Evolutionary conservation across 2,329 filamentous ascomycete species (phyloP).

Genomic region (Trichoderma semiorbis): DNA sequence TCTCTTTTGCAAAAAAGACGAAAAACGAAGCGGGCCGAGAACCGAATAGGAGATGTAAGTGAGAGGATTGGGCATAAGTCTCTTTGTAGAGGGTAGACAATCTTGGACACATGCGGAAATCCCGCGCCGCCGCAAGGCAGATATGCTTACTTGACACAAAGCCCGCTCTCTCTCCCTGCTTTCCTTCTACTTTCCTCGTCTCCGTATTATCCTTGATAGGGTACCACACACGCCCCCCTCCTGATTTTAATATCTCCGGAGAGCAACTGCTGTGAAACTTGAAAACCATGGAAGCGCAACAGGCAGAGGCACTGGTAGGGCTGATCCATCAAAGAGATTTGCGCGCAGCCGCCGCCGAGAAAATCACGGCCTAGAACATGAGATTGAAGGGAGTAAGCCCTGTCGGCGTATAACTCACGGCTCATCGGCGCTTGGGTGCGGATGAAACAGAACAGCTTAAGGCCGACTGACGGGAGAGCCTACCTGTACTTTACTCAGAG

Average conservation of each 20-base stretch:
- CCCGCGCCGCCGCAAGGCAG: not conserved
- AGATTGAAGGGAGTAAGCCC: not conserved
- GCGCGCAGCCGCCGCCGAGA: not conserved
- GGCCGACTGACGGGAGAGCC: not conserved
- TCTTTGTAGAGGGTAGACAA: not conserved
- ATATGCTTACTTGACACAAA: not conserved
- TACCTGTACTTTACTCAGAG: not conserved
- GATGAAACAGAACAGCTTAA: not conserved
- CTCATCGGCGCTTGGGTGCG: not conserved
- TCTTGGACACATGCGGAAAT: not conserved
- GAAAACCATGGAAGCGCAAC: not conserved
- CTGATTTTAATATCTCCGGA: not conserved
- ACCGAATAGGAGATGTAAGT: not conserved
- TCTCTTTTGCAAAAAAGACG: not conserved
- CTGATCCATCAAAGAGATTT: not conserved
- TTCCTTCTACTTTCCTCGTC: no score
- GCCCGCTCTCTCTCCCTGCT: not conserved
- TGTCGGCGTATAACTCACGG: not conserved
- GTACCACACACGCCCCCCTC: not conserved
- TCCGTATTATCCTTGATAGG: not conserved
- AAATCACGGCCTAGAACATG: not conserved
- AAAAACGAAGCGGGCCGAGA: not conserved
- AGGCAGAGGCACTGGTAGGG: conserved; percentile 8
- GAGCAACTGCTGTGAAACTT: conserved; percentile 11
- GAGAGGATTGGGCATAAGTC: not conserved